Conservation (phyloP, 1,139 yeast genomes). For the Suhomyces yuchorum region DNA sequence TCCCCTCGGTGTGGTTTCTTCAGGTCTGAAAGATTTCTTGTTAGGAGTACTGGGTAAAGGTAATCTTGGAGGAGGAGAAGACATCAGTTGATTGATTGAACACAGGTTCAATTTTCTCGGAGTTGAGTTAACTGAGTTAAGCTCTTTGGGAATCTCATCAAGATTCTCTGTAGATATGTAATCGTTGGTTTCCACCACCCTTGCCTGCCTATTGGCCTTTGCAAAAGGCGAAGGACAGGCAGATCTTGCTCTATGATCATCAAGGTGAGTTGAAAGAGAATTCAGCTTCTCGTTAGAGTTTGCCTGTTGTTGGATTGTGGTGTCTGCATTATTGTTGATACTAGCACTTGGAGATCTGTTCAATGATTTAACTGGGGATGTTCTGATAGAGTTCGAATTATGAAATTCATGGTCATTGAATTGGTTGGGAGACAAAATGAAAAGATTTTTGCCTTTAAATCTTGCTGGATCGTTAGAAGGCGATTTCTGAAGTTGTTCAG, state of each 20-base stretch:
- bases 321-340: background rate
- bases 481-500: constrained; percentile 5
- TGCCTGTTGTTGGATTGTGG: constrained; percentile 2
- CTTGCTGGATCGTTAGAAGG: constrained; percentile 6
- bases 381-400: constrained; percentile 15
- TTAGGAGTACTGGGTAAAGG: constrained; percentile 32
- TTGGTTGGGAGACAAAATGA: constrained; percentile 46
- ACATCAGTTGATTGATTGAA: constrained; percentile 12
- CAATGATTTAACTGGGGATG: constrained; percentile 10
- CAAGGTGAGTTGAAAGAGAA: constrained; percentile 18
- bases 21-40: constrained; percentile 15
- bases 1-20: constrained; percentile 35
- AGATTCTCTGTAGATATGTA: constrained; percentile 23
- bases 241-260: constrained; percentile 26
- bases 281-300: constrained; percentile 9
- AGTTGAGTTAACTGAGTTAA: constrained; percentile 16
- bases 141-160: constrained; percentile 19
- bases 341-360: constrained; percentile 6
- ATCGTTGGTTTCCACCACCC: constrained; percentile 47
- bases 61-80: constrained; percentile 41
- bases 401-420: constrained; percentile 41
- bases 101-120: constrained; percentile 19
- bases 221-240: constrained; percentile 47
- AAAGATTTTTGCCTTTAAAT: constrained; percentile 35
- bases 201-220: constrained; percentile 47